Percentiles rank a stretch among this genome's conserved stretches.
Evolutionary conservation across 2,329 filamentous ascomycete genomes (phyloP).

Genomic region (Pestalotiopsis sp.): DNA sequence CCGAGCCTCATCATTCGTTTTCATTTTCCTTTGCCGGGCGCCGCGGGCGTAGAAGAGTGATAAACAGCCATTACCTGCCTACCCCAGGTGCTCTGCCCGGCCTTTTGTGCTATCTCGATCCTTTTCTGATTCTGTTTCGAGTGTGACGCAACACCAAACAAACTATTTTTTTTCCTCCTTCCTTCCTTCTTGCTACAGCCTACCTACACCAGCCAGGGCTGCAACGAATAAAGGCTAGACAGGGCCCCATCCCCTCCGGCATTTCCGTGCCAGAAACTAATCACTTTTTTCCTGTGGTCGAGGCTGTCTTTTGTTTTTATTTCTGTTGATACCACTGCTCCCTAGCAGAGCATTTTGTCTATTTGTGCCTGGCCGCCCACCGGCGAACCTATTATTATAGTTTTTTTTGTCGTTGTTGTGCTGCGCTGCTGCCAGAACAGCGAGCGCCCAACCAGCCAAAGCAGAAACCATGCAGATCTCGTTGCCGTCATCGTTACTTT

Average conservation of each 20-base stretch:
- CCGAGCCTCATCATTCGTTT: not conserved
- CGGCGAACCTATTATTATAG: not conserved
- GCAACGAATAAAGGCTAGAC: not conserved
- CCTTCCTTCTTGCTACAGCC: not conserved
- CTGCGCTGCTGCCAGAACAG: not conserved
- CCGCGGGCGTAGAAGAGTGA: not conserved
- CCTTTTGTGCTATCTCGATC: not conserved
- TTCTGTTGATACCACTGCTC: too few species aligned
- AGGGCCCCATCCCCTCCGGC: not conserved
- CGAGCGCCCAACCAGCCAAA: not conserved
- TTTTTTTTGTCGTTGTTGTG: not conserved
- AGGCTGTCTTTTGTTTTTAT: too few species aligned
- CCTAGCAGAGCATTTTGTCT: not conserved
- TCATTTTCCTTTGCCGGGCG: too few species aligned
- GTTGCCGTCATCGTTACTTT: conserved; percentile 25
- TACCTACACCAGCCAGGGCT: not conserved
- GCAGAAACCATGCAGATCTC: conserved; percentile 22
- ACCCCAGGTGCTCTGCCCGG: not conserved
- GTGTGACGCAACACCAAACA: conserved; percentile 3
- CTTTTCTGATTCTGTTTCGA: not conserved
- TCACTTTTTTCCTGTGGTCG: not conserved
- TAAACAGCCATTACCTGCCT: not conserved
- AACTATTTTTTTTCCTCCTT: not conserved
- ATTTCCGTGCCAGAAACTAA: too few species aligned
- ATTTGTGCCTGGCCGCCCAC: not conserved